These are phyloP conservation scores for Rickenella mellea DNA, from an alignment of 768 basidiomycete genomes.

Conservation along the genomic window DNA sequence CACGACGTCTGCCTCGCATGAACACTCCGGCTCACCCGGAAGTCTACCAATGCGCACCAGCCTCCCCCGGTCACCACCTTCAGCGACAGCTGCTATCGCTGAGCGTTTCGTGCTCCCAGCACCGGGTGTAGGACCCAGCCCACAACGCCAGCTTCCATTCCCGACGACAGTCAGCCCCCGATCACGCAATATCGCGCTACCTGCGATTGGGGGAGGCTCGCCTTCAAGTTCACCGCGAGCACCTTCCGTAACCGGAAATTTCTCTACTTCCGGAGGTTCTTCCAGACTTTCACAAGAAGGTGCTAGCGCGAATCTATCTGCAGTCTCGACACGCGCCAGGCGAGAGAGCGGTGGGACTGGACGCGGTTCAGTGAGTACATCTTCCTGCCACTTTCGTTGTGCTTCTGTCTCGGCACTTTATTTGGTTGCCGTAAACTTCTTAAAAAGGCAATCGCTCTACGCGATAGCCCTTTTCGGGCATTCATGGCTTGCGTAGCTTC, in stretches of 20 bases:
- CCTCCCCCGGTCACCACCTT: conserved; percentile 37
- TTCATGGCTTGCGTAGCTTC: too few relatives aligned
- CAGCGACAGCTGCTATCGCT: conserved; percentile 20
- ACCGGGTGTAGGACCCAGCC: too few relatives aligned
- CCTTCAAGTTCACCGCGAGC: conserved; percentile 19
- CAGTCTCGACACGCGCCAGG: conserved; percentile 34
- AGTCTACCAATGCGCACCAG: conserved; percentile 32
- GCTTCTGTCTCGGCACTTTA: too few relatives aligned
- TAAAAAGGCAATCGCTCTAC: too few relatives aligned
- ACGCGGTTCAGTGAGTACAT: too few relatives aligned
- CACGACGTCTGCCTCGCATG: too few relatives aligned
- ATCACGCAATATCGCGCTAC: conserved; percentile 23
- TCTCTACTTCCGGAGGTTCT: conserved; percentile 29
- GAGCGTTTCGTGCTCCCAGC: conserved; percentile 34
- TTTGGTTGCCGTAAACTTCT: too few relatives aligned
- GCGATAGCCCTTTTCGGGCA: too few relatives aligned
- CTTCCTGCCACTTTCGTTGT: too few relatives aligned
- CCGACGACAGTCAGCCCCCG: conserved; percentile 24
- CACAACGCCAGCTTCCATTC: conserved; percentile 26
- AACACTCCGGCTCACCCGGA: conserved; percentile 35
- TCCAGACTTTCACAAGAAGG: conserved; percentile 31
- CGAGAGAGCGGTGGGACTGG: conserved; percentile 37
- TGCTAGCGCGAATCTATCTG: conserved; percentile 22
- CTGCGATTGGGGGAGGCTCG: conserved; percentile 20
- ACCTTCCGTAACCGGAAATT: conserved; percentile 11